A percentile compares a stretch with the other conserved stretches of the same genome.
These are phyloP conservation scores for Dothistroma pini DNA, from an alignment of 2,329 filamentous ascomycete genomes.

Conservation along the genomic window DNA sequence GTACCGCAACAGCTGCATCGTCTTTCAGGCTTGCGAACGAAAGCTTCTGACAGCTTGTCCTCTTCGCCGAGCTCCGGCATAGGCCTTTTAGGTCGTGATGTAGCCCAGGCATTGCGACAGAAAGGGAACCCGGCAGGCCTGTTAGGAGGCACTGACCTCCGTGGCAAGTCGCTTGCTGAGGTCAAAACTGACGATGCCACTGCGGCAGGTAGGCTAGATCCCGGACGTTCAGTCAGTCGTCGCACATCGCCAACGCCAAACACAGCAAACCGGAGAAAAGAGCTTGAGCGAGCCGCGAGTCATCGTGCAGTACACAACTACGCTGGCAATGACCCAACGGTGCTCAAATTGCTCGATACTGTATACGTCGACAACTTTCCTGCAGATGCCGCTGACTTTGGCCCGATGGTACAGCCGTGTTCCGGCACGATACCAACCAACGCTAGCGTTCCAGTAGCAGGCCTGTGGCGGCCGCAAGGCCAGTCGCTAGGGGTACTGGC, in stretches of 20 bases:
- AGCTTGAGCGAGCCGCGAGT: conserved; percentile 18
- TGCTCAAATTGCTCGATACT: conserved; percentile 67
- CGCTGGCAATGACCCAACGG: conserved; percentile 66
- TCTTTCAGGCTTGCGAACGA: conserved; percentile 20
- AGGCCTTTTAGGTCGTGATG: conserved; percentile 31
- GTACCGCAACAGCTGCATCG: conserved; percentile 10
- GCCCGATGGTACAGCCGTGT: conserved; percentile 71
- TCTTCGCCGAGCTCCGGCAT: conserved; percentile 35
- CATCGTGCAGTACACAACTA: conserved; percentile 64
- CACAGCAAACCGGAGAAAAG: conserved; percentile 21
- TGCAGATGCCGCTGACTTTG: conserved; percentile 62
- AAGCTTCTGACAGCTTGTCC: conserved; percentile 32
- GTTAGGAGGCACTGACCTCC: conserved; percentile 54
- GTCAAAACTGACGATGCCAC: conserved; percentile 61
- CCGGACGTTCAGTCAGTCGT: conserved; percentile 37
- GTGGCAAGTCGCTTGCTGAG: conserved; percentile 59
- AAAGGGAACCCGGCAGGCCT: conserved; percentile 58
- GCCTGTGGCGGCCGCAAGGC: conserved; percentile 78
- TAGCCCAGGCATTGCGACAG: conserved; percentile 41
- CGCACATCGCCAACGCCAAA: conserved; percentile 30
- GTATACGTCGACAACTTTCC: conserved; percentile 71
- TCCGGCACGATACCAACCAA: conserved; percentile 45
- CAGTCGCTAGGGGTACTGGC: conserved; percentile 82
- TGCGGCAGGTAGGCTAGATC: conserved; percentile 62
- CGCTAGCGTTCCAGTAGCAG: conserved; percentile 40